These are phyloP conservation scores for Oemleria cerasiformis DNA, from an alignment of 306 rosid species.

Conservation along the genomic window DNA sequence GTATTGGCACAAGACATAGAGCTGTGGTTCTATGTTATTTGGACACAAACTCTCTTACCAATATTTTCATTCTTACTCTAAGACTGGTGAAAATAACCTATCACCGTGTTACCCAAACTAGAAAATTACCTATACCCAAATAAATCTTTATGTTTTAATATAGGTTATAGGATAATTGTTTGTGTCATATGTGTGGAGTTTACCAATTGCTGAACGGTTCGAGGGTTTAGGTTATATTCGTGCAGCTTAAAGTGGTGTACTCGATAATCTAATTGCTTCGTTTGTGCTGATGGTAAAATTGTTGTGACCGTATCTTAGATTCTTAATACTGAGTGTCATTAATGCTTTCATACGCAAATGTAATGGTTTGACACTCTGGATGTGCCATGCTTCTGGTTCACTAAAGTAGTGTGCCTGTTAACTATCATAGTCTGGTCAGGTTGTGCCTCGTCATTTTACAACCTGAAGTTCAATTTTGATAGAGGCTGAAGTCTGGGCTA, in stretches of 20 bases:
- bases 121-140: neutral
- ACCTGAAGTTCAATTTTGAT: neutral
- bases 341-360: neutral
- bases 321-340: neutral
- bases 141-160: no score
- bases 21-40: neutral
- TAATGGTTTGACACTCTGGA: neutral
- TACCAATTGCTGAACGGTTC: neutral
- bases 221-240: neutral
- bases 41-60: neutral
- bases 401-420: neutral
- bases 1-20: neutral
- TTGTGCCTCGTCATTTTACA: neutral
- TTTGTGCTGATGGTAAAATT: neutral
- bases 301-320: neutral
- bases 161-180: neutral
- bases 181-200: neutral
- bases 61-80: no score
- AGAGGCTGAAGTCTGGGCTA: neutral
- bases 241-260: neutral
- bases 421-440: neutral
- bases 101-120: neutral
- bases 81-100: no score
- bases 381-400: neutral
- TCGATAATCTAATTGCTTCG: neutral